A percentile compares a stretch with the other conserved stretches of the same genome.
phyloP scores from a whole-genome alignment of 148 eudicot species.

The Gaultheria prostrata region DNA sequence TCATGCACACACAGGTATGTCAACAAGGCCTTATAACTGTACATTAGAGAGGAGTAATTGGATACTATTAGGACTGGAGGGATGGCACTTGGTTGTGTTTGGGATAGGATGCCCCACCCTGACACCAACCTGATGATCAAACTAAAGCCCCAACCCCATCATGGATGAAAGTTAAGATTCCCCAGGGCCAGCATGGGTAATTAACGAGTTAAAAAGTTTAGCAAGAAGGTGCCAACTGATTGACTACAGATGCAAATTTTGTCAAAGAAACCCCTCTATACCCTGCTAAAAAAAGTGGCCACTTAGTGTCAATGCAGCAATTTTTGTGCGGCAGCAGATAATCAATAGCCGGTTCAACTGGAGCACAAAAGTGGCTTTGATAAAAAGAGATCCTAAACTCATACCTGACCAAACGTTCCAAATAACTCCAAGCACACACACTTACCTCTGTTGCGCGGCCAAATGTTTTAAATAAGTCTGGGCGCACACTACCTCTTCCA shows the following conservation, averaged over 20 bases:
- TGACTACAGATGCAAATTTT: not conserved
- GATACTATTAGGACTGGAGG: too few species aligned
- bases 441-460: not conserved
- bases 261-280: not conserved
- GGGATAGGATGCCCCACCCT: not conserved
- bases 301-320: not conserved
- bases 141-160: not conserved
- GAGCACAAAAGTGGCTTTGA: not conserved
- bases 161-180: not conserved
- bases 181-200: not conserved
- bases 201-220: not conserved
- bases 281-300: too few species aligned
- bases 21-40: not conserved
- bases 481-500: not conserved
- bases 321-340: not conserved
- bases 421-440: not conserved
- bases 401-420: not conserved
- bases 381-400: not conserved
- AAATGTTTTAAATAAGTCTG: not conserved
- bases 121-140: not conserved
- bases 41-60: not conserved
- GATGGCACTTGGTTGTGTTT: not conserved
- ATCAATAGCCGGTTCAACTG: not conserved
- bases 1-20: not conserved
- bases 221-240: not conserved